phyloP scores from a whole-genome alignment of 768 basidiomycete species.

The Amanita brunnescens region DNA sequence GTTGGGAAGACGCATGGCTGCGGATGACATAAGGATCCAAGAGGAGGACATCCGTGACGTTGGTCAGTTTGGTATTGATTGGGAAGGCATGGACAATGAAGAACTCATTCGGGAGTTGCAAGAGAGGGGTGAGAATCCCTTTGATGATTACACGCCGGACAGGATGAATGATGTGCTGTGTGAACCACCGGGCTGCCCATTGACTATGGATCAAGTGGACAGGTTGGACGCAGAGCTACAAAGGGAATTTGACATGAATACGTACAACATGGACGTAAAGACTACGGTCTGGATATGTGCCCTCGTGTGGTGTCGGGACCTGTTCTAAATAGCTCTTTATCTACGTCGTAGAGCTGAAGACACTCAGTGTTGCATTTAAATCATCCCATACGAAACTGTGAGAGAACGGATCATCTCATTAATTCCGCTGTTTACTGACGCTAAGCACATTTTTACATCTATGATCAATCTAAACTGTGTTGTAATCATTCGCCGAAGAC shows the following conservation, averaged over 20 bases:
- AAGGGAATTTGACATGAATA: background rate
- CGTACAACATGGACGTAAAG: background rate
- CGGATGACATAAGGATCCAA: conserved; percentile 7
- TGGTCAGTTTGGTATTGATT: conserved; percentile 8
- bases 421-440: no score
- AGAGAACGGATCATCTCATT: no score
- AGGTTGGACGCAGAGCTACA: background rate
- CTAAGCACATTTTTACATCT: no score
- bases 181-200: conserved; percentile 1
- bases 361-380: no score
- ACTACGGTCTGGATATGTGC: background rate
- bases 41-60: conserved; percentile 4
- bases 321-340: background rate
- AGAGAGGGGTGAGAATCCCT: background rate
- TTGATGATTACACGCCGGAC: background rate
- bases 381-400: no score
- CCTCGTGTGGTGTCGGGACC: background rate
- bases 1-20: conserved; percentile 6
- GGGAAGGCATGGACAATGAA: conserved; percentile 1
- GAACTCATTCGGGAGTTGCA: background rate
- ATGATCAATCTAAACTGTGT: background rate
- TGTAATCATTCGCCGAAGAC: background rate
- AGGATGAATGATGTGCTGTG: background rate
- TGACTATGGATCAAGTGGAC: background rate
- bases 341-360: no score